These are phyloP conservation scores for Rhododendron griersonianum DNA, from an alignment of 148 eudicot genomes.

Conservation along the genomic window DNA sequence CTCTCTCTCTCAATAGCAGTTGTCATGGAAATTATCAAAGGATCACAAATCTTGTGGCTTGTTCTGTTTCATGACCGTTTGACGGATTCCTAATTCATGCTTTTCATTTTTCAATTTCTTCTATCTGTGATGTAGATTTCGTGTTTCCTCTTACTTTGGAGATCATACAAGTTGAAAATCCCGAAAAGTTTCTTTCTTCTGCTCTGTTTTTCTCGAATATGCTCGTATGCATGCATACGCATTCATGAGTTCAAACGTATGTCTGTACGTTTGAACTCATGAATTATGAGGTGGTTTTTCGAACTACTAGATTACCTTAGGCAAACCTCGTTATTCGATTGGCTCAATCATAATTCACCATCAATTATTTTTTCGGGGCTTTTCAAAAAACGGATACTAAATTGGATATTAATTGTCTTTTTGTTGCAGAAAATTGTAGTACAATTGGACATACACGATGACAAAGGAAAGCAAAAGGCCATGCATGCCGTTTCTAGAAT, in stretches of 20 bases:
- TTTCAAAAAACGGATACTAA: background rate
- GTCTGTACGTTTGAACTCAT: no score
- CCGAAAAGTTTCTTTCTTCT: background rate
- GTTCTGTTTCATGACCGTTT: background rate
- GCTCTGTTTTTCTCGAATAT: background rate
- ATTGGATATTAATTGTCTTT: background rate
- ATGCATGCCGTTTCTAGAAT: slow-evolving; percentile 46
- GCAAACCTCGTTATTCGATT: background rate
- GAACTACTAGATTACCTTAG: background rate
- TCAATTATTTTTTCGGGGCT: background rate
- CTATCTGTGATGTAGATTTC: background rate
- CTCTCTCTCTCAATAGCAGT: background rate
- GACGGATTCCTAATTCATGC: background rate
- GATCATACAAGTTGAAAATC: background rate
- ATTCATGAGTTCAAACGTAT: background rate
- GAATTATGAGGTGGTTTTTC: no score
- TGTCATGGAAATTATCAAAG: background rate
- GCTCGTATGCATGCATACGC: background rate
- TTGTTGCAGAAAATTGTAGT: slow-evolving; percentile 47
- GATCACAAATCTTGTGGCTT: background rate
- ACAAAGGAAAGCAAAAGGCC: slow-evolving; percentile 44
- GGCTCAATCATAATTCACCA: background rate
- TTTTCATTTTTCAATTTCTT: background rate
- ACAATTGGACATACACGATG: slow-evolving; percentile 41
- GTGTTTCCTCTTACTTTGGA: background rate